phyloP scores from a whole-genome alignment of 305 asterid species.

The Fraxinus ornus region DNA sequence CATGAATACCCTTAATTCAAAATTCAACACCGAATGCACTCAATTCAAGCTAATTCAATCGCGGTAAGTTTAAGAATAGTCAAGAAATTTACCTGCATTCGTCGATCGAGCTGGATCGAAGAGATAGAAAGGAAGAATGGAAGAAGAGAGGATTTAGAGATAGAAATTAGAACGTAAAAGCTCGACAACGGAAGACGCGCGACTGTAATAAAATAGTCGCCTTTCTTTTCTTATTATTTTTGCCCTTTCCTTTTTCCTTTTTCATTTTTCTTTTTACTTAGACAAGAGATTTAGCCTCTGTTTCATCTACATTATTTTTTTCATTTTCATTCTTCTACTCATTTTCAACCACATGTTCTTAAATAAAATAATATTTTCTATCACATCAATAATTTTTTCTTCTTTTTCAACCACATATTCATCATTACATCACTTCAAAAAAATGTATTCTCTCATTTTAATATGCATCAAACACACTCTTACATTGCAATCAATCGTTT shows the following conservation, averaged over 20 bases:
- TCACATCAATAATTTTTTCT: too few relatives aligned
- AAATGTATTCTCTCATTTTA: too few relatives aligned
- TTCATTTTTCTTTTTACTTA: neutral
- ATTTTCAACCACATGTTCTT: too few relatives aligned
- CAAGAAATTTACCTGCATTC: conserved; percentile 37
- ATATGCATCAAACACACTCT: too few relatives aligned
- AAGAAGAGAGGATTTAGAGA: conserved; percentile 13
- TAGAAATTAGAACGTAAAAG: conserved; percentile 21
- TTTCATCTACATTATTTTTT: too few relatives aligned
- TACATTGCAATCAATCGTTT: neutral
- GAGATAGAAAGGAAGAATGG: conserved; percentile 18
- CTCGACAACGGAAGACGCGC: conserved; percentile 4
- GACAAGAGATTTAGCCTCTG: neutral
- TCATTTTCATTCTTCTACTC: too few relatives aligned
- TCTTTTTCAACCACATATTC: too few relatives aligned
- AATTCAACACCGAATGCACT: conserved; percentile 10
- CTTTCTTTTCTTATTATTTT: neutral
- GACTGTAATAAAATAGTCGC: neutral
- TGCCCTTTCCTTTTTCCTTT: neutral
- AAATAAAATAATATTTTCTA: too few relatives aligned
- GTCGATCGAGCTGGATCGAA: conserved; percentile 39
- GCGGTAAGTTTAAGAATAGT: conserved; percentile 7
- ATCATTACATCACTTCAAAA: too few relatives aligned
- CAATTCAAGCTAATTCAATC: conserved; percentile 21
- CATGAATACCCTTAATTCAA: conserved; percentile 21